These are phyloP conservation scores for Yamadazyma takamatsuzukensis DNA, from an alignment of 805 yeast genomes.

Conservation along the genomic window DNA sequence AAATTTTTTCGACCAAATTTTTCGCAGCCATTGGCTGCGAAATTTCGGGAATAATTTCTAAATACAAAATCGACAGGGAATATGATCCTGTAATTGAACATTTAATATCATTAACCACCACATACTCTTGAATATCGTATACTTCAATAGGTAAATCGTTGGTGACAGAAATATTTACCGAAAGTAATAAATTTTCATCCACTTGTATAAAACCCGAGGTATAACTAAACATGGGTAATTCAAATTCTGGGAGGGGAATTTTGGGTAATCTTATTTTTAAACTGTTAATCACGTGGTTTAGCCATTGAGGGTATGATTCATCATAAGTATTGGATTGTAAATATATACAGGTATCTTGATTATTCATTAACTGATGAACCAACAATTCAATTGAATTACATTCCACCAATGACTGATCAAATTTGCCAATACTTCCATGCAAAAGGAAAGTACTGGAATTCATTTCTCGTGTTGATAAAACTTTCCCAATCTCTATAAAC, in stretches of 20 bases:
- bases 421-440: background rate
- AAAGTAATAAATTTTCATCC: background rate
- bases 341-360: background rate
- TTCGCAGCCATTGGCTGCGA: too few relatives aligned
- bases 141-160: background rate
- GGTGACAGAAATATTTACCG: background rate
- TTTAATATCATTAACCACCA: background rate
- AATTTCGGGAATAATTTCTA: too few relatives aligned
- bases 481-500: conserved; percentile 18
- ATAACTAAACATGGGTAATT: background rate
- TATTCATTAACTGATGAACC: background rate
- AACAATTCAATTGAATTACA: background rate
- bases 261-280: conserved; percentile 6
- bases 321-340: background rate
- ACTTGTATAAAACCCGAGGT: background rate
- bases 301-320: conserved; percentile 9
- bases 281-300: conserved; percentile 8
- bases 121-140: background rate
- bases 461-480: conserved; percentile 2
- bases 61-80: too few relatives aligned
- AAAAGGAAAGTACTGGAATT: background rate
- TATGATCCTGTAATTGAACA: background rate
- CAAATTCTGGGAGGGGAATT: conserved; percentile 1
- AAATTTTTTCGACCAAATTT: too few relatives aligned
- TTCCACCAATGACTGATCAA: background rate